Evolutionary conservation across 306 rosid genomes (phyloP).

Genomic region (Dicorynia guianensis): DNA sequence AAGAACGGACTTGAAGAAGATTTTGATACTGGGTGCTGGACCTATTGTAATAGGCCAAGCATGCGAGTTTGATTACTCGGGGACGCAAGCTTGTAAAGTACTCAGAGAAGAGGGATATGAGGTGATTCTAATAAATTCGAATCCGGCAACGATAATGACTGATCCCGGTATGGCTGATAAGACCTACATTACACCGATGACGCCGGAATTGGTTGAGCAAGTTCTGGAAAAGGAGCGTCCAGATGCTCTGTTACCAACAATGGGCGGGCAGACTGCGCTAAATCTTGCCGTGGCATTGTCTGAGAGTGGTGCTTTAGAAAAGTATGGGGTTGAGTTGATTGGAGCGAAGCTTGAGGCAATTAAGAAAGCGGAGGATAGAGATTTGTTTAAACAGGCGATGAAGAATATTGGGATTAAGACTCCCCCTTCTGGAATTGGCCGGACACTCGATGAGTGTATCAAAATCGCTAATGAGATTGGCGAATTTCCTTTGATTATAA

Average conservation of each 20-base stretch:
- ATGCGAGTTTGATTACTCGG: constrained; percentile 94
- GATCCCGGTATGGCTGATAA: constrained; percentile 88
- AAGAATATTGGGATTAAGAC: constrained; percentile 82
- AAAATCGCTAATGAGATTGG: constrained; percentile 69
- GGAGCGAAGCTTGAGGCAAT: constrained; percentile 97
- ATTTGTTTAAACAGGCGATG: constrained; percentile 91
- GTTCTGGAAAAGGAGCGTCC: constrained; percentile 87
- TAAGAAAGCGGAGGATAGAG: constrained; percentile 91
- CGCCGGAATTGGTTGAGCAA: constrained; percentile 86
- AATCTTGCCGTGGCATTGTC: constrained; percentile 86
- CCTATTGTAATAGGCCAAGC: constrained; percentile 98
- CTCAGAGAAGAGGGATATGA: constrained; percentile 88
- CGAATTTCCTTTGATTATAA: constrained; percentile 77
- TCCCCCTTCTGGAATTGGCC: constrained; percentile 83
- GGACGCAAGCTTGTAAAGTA: constrained; percentile 96
- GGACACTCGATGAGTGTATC: constrained; percentile 64
- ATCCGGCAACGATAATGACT: constrained; percentile 98
- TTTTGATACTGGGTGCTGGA: constrained; percentile 91
- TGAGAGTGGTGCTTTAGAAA: constrained; percentile 74
- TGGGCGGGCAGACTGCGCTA: constrained; percentile 98
- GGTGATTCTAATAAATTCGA: constrained; percentile 83
- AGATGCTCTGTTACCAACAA: constrained; percentile 86
- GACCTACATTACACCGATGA: constrained; percentile 92
- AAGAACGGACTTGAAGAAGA: constrained; percentile 87
- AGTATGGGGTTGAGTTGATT: constrained; percentile 78